Base-by-base conservation (phyloP, 2,329 filamentous ascomycete genomes). In the Teratosphaeria epicoccoides region DNA sequence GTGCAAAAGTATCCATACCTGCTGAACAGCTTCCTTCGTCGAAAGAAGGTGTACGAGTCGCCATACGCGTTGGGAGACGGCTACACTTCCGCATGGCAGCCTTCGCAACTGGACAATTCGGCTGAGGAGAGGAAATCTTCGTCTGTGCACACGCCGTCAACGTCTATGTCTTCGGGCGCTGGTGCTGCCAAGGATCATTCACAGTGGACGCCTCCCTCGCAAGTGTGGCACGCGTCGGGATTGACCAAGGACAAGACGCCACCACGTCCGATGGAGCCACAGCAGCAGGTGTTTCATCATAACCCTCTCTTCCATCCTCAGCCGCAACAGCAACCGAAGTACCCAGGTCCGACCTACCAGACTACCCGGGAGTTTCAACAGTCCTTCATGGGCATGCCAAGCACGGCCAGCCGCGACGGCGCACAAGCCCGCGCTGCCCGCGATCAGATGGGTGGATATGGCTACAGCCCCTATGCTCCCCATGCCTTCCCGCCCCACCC, bases 1-100 rank as follows among this genome's bases (percentile, higher is more conserved):
- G 59, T 74, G 43, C 66, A 68, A 58, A 68, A 70, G 52, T 75
- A 73, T 54, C 72, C 72, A 10, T 74, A 74, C 57, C 64, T 75
- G 28, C 66, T 66, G 52, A 73, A 73, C 55, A 68, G 69, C 50
- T 73, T 70, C 60, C 67, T 55, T 28, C 47, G 71, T 47, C 65
- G 71, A 52, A 65, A 70, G 53, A 65, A 70, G 61, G 68, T 69
- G 61, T 74, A 75, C 63, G 67, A 71, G 50, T 74, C 71, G 55
- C 73, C 73, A 52, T 75, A 74, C 60, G 66, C 69, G 57, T 65
- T 66, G 49, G 67, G 67, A 54, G 69, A 68, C 52, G 70, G 69
- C 40, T 72, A 72, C 52, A 61, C 68, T 24, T 57, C 67, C 12
- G 66, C 69, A 50, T 74, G 70, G 62, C 66, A 65, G 59, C 67